phyloP scores from a whole-genome alignment of 306 rosid species.

The Inga laurina region DNA sequence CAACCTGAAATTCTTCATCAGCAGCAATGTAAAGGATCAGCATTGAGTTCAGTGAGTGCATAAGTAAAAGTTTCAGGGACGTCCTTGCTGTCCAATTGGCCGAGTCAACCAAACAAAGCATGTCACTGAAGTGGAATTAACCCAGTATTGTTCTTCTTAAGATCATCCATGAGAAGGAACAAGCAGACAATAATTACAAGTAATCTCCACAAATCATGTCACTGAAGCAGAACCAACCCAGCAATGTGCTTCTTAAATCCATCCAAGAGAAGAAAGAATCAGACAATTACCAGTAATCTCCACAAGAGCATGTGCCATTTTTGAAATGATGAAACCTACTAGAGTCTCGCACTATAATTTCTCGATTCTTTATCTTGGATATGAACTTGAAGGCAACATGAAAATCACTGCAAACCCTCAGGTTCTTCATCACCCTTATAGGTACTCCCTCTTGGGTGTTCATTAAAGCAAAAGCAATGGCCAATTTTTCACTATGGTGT shows the following conservation, averaged over 20 bases:
- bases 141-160: not conserved
- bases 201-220: conserved; percentile 22
- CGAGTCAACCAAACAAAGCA: not conserved
- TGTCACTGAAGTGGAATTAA: not conserved
- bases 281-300: conserved; percentile 68
- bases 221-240: not conserved
- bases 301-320: conserved; percentile 76
- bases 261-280: not conserved
- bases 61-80: not conserved
- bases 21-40: not conserved
- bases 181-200: conserved; percentile 43
- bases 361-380: conserved; percentile 56
- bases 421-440: conserved; percentile 83
- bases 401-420: conserved; percentile 75
- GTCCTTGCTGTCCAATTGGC: not conserved
- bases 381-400: conserved; percentile 78
- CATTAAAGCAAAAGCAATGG: conserved; percentile 80
- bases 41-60: not conserved
- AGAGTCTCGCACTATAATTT: conserved; percentile 64
- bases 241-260: not conserved
- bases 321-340: conserved; percentile 91
- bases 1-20: not conserved
- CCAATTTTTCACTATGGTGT: conserved; percentile 86
- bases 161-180: not conserved
- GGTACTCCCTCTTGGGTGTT: conserved; percentile 59